Evolutionary conservation across 768 basidiomycete species (phyloP).

Genomic region (Sutorius australiensis): DNA sequence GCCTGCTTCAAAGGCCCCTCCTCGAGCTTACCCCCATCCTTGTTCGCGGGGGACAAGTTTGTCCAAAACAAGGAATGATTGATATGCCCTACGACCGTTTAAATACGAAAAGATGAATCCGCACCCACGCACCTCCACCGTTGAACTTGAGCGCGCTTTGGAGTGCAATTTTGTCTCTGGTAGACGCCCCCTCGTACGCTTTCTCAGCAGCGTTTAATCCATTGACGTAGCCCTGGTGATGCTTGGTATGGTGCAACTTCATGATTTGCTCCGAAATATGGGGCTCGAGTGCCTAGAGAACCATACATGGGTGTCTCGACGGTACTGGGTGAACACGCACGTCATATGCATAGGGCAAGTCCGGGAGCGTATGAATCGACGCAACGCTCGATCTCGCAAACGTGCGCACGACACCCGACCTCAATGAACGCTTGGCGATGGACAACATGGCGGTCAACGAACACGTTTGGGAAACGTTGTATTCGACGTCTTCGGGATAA

Average conservation of each 20-base stretch:
- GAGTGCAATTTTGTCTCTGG: conserved; percentile 75
- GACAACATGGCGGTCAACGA: conserved; percentile 41
- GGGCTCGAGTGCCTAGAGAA: conserved; percentile 77
- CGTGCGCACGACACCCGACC: conserved; percentile 44
- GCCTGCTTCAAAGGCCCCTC: conserved; percentile 72
- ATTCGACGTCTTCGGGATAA: not conserved
- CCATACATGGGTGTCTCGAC: too few relatives aligned
- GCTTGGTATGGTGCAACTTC: conserved; percentile 89
- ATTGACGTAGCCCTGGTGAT: conserved; percentile 90
- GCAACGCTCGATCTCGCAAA: conserved; percentile 42
- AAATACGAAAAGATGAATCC: not conserved
- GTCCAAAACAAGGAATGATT: conserved; percentile 98
- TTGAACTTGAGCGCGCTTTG: conserved; percentile 96
- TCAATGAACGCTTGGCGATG: conserved; percentile 40
- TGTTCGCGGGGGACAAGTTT: conserved; percentile 76
- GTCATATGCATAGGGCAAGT: conserved; percentile 77
- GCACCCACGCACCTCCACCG: conserved; percentile 66
- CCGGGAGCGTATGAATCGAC: conserved; percentile 68
- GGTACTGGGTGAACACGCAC: conserved; percentile 36
- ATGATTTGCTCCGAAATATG: conserved; percentile 90
- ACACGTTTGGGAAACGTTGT: not conserved
- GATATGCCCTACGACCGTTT: conserved; percentile 58
- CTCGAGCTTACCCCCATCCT: conserved; percentile 60
- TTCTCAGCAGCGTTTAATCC: conserved; percentile 93
- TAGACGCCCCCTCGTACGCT: conserved; percentile 62